These are phyloP conservation scores for Artomyces pyxidatus DNA, from an alignment of 768 basidiomycete genomes.

Conservation along the genomic window DNA sequence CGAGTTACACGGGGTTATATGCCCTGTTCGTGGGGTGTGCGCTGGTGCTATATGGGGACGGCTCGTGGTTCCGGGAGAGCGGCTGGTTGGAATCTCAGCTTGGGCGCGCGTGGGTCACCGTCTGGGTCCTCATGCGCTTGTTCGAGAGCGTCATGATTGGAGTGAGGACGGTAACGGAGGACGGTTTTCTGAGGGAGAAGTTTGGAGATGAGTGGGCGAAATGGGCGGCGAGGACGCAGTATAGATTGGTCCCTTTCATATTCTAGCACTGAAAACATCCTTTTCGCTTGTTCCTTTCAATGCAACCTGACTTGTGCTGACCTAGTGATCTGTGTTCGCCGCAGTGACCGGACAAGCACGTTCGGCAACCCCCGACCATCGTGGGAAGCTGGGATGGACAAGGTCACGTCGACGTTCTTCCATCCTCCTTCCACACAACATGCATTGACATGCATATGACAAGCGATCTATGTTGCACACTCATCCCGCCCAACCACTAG, in stretches of 20 bases:
- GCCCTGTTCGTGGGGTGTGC: constrained; percentile 5
- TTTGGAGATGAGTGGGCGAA: neutral
- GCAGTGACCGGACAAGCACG: no score
- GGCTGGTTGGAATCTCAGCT: neutral
- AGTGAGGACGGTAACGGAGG: neutral
- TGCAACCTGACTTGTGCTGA: no score
- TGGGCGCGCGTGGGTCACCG: neutral
- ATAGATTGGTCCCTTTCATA: neutral
- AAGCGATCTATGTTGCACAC: no score
- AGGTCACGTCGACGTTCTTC: no score
- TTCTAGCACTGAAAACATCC: neutral
- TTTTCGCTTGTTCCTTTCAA: no score
- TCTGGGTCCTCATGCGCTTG: neutral
- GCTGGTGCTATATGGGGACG: neutral
- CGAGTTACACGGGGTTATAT: constrained; percentile 14
- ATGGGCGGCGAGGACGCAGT: neutral
- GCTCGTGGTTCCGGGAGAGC: neutral
- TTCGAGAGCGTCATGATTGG: neutral
- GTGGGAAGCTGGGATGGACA: no score
- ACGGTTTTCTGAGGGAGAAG: neutral
- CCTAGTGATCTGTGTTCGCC: no score
- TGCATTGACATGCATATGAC: no score
- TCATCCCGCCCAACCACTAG: no score
- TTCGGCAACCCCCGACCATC: no score
- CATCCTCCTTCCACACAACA: no score